Base-by-base conservation (phyloP, 768 basidiomycete genomes). In the Rhizopogon salebrosus region DNA sequence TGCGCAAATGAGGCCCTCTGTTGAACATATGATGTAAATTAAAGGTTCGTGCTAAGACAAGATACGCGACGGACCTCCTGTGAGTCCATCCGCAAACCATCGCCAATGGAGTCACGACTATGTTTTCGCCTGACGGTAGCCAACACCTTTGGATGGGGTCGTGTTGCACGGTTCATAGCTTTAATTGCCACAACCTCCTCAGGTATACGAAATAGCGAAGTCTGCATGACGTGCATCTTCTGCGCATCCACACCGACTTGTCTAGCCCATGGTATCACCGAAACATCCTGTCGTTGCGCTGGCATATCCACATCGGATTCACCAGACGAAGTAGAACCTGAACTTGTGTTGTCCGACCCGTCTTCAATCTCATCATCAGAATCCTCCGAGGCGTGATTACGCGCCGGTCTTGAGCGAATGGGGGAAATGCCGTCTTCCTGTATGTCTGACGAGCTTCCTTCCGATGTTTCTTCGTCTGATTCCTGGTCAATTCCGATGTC, bases 211-310 rank as follows among this genome's bases (percentile, higher is more conserved):
- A 95, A 95, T 49, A 95, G 71, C 31, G 89, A 87, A 0, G 89
- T 84, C 62, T 95, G 93, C 93, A 95, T 95, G 50, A 95, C 89
- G 62, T 92, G 89, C 78, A 94, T 83, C 70, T 85, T 87, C 66
- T 91, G 89, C 13, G 85, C 78, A 65, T 95, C 91, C n/a, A 94
- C 74, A 5, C 88, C 87, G 24, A 85, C 66, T 48, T 81, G 81
- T 42, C 84, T 78, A 13, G 85, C 82, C 87, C 89, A 89, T 36
- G 87, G 81, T 50, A 83, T 80, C 40, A 83, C 73, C 6, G 77
- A 75, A 6, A 79, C 70, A 54, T 82, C 79, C 2, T 67, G 69
- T 6, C 64, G 68, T 48, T 46, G 45, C 18, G 36, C 65, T 24
- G 41, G 46, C 29, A 16, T 54, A 22, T 57, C 63, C 0, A 54